Conservation (phyloP, 1,139 yeast species). For the Debaryomyces udenii region DNA sequence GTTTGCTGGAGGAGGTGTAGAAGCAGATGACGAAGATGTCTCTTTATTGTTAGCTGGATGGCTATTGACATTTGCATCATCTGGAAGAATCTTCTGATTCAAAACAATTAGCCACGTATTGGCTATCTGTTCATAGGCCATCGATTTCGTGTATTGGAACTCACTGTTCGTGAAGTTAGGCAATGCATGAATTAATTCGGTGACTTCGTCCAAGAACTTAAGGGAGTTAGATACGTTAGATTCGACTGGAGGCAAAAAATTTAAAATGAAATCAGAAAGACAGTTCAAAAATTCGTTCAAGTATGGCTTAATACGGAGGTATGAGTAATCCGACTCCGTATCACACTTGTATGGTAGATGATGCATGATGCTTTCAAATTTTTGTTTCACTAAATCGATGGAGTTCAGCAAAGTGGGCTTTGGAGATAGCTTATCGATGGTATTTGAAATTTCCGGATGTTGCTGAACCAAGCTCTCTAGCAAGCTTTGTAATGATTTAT, state of each 20-base stretch:
- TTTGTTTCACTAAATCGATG: slow-evolving; percentile 49
- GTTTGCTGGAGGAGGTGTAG: slow-evolving; percentile 7
- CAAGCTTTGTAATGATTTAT: slow-evolving; percentile 53
- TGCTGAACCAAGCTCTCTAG: slow-evolving; percentile 53
- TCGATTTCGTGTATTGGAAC: slow-evolving; percentile 69
- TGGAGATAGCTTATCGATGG: slow-evolving; percentile 59
- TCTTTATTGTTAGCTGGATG: slow-evolving; percentile 5
- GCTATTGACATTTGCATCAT: slow-evolving; percentile 15
- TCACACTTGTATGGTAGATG: slow-evolving; percentile 79
- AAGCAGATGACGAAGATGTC: slow-evolving; percentile 8
- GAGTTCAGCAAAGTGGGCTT: slow-evolving; percentile 58
- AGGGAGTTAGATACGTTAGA: slow-evolving; percentile 58
- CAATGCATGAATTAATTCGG: slow-evolving; percentile 62
- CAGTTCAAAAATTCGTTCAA: slow-evolving; percentile 78
- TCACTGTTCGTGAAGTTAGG: slow-evolving; percentile 75
- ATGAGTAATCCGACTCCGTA: slow-evolving; percentile 80
- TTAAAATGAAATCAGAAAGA: slow-evolving; percentile 76
- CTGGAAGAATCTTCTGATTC: slow-evolving; percentile 34
- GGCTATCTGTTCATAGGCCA: slow-evolving; percentile 80
- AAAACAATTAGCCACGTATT: slow-evolving; percentile 74
- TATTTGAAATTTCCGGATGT: slow-evolving; percentile 65
- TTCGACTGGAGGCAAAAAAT: slow-evolving; percentile 80
- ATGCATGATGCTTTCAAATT: slow-evolving; percentile 47
- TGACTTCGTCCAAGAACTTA: slow-evolving; percentile 67
- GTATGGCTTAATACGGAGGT: slow-evolving; percentile 72